Conservation (phyloP, 768 basidiomycete genomes). For the Lentinula guzmanii region DNA sequence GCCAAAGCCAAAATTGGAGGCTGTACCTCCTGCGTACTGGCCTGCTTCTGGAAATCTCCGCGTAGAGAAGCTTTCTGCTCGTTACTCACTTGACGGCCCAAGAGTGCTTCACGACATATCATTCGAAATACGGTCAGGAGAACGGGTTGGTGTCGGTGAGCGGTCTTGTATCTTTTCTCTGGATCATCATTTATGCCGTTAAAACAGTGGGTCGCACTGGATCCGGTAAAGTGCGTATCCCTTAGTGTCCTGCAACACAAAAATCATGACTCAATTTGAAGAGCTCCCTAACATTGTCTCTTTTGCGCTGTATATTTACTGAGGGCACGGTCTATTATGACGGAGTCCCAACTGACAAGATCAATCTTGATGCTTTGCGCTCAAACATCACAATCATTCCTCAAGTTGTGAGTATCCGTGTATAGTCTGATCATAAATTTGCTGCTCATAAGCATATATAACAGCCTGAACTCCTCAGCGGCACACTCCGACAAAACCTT, state of each 20-base stretch:
- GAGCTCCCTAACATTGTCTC: slow-evolving; percentile 53
- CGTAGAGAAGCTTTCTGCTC: slow-evolving; percentile 46
- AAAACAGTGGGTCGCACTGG: slow-evolving; percentile 36
- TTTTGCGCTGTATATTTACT: slow-evolving; percentile 53
- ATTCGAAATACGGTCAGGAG: slow-evolving; percentile 47
- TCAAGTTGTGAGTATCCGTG: slow-evolving; percentile 28
- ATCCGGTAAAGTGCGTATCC: slow-evolving; percentile 32
- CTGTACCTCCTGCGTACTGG: slow-evolving; percentile 53
- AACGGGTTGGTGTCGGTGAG: slow-evolving; percentile 48
- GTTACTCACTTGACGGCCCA: slow-evolving; percentile 40
- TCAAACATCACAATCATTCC: slow-evolving; percentile 58
- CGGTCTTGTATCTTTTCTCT: neutral
- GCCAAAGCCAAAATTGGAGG: slow-evolving; percentile 22
- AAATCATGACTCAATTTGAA: slow-evolving; percentile 7
- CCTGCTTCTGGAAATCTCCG: slow-evolving; percentile 46
- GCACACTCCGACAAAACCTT: slow-evolving; percentile 38
- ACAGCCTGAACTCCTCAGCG: slow-evolving; percentile 31
- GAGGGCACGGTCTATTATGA: slow-evolving; percentile 54
- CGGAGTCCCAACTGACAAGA: slow-evolving; percentile 35
- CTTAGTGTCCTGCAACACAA: neutral
- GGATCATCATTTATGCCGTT: neutral
- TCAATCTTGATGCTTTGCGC: slow-evolving; percentile 54
- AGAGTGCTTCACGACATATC: slow-evolving; percentile 49
- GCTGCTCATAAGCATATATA: neutral
- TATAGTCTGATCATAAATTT: neutral